These are phyloP conservation scores for Plasmodium chabaudi DNA, from an alignment of 169 alveolate species.

Conservation along the genomic window DNA sequence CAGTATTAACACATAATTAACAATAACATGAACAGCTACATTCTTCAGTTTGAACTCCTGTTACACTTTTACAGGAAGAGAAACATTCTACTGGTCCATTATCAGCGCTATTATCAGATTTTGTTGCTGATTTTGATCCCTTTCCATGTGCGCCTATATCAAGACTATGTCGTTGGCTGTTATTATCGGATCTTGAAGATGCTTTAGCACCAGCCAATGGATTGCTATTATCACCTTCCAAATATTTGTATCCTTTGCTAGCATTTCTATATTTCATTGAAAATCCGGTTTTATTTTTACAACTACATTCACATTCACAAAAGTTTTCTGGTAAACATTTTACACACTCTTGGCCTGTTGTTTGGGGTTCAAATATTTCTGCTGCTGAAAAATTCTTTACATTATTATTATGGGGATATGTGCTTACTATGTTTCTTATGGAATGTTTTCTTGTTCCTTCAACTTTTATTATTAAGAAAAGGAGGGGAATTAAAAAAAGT, in stretches of 20 bases:
- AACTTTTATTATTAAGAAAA: neutral
- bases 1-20: constrained; percentile 17
- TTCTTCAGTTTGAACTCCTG: constrained; percentile 74
- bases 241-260: constrained; percentile 31
- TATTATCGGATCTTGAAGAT: constrained; percentile 7
- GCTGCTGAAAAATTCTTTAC: constrained; percentile 32
- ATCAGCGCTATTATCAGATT: neutral
- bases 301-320: constrained; percentile 73
- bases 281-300: constrained; percentile 72
- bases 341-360: constrained; percentile 53
- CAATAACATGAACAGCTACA: constrained; percentile 70
- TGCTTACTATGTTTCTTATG: constrained; percentile 2
- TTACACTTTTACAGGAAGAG: constrained; percentile 64
- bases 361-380: constrained; percentile 36
- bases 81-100: constrained; percentile 37
- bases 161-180: constrained; percentile 14
- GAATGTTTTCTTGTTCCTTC: constrained; percentile 22
- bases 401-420: constrained; percentile 7
- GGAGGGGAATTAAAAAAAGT: constrained; percentile 15
- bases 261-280: constrained; percentile 71
- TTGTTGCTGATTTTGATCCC: constrained; percentile 13
- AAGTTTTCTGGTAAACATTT: constrained; percentile 69
- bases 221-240: neutral
- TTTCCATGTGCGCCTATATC: neutral
- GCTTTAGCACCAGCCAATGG: neutral